Evolutionary conservation across 352 stramenopile species (phyloP).

Genomic region (Phytopythium delawarense): DNA sequence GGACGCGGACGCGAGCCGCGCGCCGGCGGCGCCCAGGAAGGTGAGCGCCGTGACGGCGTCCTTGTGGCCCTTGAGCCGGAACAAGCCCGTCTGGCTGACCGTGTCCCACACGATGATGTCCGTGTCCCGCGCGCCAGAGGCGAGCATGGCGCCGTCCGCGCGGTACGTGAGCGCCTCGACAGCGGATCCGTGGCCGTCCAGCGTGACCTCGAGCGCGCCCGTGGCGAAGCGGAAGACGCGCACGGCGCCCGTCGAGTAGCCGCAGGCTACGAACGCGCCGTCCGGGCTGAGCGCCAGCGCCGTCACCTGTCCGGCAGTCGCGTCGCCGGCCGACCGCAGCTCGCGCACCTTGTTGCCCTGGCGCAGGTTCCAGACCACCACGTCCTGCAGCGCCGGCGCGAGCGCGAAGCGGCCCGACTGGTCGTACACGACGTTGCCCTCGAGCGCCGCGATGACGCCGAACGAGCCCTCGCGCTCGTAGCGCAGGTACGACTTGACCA

Average conservation of each 20-base stretch:
- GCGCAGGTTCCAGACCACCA: constrained; percentile 91
- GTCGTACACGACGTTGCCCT: constrained; percentile 89
- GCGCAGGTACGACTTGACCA: constrained; percentile 93
- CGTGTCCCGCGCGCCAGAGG: constrained; percentile 86
- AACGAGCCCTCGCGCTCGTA: constrained; percentile 90
- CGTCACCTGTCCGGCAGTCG: constrained; percentile 65
- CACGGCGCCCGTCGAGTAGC: constrained; percentile 81
- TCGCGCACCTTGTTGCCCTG: constrained; percentile 81
- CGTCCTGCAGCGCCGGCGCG: constrained; percentile 84
- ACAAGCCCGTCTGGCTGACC: constrained; percentile 87
- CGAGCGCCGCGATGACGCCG: constrained; percentile 86
- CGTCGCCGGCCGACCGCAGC: constrained; percentile 26
- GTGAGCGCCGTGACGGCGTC: constrained; percentile 88
- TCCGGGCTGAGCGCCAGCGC: constrained; percentile 74
- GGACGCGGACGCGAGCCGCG: constrained; percentile 72
- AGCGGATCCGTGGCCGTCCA: constrained; percentile 86
- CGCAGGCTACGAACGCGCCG: constrained; percentile 67
- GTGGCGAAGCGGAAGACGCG: constrained; percentile 78
- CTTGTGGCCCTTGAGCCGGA: constrained; percentile 91
- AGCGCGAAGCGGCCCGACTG: constrained; percentile 83
- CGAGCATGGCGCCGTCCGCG: constrained; percentile 73
- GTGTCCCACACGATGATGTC: constrained; percentile 94
- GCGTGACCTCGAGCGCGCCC: constrained; percentile 71
- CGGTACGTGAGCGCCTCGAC: constrained; percentile 80
- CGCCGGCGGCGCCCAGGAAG: constrained; percentile 53